A percentile compares a stretch with the other conserved stretches of the same genome.
phyloP scores from a whole-genome alignment of 2,329 filamentous ascomycete genomes.

The Escovopsis sp. region DNA sequence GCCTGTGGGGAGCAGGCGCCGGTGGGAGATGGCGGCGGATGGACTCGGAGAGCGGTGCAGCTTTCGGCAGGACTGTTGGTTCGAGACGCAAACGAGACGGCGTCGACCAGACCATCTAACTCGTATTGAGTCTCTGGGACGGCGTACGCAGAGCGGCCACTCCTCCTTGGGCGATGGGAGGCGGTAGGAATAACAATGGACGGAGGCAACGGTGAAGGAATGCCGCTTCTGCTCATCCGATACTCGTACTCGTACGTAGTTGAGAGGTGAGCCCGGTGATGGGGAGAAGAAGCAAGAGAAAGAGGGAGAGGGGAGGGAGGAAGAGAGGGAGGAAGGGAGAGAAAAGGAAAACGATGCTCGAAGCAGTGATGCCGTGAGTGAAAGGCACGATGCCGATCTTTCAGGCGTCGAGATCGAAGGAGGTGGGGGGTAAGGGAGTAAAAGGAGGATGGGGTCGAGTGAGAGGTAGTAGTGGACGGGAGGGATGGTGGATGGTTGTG shows the following conservation, averaged over 20 bases:
- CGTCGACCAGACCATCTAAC: constrained; percentile 4
- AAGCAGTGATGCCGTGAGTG: neutral
- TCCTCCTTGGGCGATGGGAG: constrained; percentile 4
- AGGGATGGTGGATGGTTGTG: no score
- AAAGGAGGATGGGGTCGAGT: no score
- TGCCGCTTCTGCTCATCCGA: no score
- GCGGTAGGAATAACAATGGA: constrained; percentile 3
- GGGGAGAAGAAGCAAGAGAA: neutral
- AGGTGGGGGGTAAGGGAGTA: neutral
- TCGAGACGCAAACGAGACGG: constrained; percentile 2
- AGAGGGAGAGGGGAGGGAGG: neutral
- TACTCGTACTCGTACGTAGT: neutral
- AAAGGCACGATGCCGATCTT: neutral
- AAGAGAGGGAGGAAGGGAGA: neutral
- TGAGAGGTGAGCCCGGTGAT: no score
- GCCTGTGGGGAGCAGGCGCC: no score
- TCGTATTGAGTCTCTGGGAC: constrained; percentile 1
- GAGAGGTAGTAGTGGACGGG: no score
- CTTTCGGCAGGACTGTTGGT: no score
- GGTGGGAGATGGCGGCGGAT: no score
- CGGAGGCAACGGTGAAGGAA: neutral
- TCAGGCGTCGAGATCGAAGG: neutral
- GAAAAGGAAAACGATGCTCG: neutral
- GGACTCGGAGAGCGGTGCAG: no score
- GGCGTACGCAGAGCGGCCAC: constrained; percentile 5